Conservation (phyloP, 768 basidiomycete genomes). For the Daedaleopsis nitida region DNA sequence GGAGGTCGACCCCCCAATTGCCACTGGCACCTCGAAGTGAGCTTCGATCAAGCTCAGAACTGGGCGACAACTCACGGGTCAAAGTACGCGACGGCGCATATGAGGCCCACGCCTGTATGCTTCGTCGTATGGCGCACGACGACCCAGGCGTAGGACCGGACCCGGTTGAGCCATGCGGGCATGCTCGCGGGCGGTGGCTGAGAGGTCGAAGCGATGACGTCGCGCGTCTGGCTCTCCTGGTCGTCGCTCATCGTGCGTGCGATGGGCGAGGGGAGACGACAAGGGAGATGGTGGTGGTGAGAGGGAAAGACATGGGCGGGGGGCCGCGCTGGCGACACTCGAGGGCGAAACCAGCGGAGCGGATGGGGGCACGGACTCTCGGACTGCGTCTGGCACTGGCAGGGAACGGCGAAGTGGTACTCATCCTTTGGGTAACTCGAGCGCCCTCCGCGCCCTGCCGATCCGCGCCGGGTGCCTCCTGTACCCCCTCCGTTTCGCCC, state of each 20-base stretch:
- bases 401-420: constrained; percentile 25
- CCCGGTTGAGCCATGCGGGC: background rate
- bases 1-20: constrained; percentile 90
- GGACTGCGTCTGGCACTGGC: background rate
- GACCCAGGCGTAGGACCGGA: constrained; percentile 8
- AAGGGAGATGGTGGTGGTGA: constrained; percentile 6
- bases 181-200: background rate
- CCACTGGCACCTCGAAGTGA: constrained; percentile 45
- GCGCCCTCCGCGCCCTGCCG: constrained; percentile 10
- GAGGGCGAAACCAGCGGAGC: constrained; percentile 16
- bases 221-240: background rate
- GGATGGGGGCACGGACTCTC: constrained; percentile 3
- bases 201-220: background rate
- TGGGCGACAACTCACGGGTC: constrained; percentile 61
- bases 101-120: constrained; percentile 82
- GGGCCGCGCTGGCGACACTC: constrained; percentile 4
- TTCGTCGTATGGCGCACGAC: constrained; percentile 49
- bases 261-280: background rate
- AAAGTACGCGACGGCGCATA: constrained; percentile 88
- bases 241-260: background rate
- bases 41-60: background rate
- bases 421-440: constrained; percentile 5
- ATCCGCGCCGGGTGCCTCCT: constrained; percentile 2
- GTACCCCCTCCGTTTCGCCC: background rate
- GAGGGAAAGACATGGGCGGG: constrained; percentile 14